Evolutionary conservation across 2,329 filamentous ascomycete species (phyloP).

Genomic region (Chrysoporthe puriensis): DNA sequence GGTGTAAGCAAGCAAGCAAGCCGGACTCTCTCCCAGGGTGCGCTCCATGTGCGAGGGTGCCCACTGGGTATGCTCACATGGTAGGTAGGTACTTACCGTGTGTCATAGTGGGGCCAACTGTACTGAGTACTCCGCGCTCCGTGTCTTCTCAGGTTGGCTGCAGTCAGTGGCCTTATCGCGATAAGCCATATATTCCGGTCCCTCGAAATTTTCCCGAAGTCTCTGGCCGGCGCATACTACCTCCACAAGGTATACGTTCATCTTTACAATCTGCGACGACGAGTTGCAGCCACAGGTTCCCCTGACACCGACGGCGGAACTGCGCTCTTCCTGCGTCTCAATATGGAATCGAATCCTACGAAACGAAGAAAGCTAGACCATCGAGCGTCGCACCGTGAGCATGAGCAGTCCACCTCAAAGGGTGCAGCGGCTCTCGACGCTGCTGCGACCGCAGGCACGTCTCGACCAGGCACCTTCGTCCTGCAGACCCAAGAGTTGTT

Average conservation of each 20-base stretch:
- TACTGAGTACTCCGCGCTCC: not conserved
- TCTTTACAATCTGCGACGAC: not conserved
- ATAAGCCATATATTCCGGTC: conserved; percentile 10
- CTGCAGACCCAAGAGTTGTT: conserved; percentile 64
- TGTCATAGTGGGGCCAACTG: conserved; percentile 16
- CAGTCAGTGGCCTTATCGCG: conserved; percentile 3
- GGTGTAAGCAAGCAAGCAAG: not conserved
- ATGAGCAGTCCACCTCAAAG: conserved; percentile 8
- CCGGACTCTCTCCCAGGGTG: not conserved
- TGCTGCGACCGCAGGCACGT: conserved; percentile 37
- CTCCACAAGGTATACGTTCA: not conserved
- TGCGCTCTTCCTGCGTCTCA: conserved; percentile 4
- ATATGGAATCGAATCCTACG: conserved; percentile 39
- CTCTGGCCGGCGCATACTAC: not conserved
- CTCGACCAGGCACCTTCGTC: conserved; percentile 56
- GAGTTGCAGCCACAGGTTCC: not conserved
- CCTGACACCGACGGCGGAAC: not conserved
- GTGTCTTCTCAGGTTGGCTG: no score
- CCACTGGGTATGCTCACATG: no score
- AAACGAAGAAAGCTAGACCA: conserved; percentile 42
- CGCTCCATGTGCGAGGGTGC: no score
- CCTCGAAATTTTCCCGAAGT: conserved; percentile 5
- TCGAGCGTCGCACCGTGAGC: conserved; percentile 14
- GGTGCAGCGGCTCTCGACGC: conserved; percentile 33
- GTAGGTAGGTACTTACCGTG: not conserved